phyloP scores from a whole-genome alignment of 805 yeast genomes.

The Teunomyces lycoperdinae region DNA sequence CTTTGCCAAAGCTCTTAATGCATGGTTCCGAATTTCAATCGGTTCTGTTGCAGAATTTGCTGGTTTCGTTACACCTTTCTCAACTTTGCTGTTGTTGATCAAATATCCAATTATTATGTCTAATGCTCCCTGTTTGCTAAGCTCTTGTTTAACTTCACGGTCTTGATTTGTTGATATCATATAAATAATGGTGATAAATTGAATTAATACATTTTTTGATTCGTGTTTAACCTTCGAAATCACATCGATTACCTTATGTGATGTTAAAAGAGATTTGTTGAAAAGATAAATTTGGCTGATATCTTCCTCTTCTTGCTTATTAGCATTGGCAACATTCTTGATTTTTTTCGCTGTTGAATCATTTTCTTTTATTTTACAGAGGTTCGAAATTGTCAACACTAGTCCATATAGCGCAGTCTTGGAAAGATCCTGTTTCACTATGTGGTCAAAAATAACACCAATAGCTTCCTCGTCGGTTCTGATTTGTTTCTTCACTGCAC shows the following conservation, averaged over 20 bases:
- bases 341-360: slow-evolving; percentile 3
- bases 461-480: slow-evolving; percentile 34
- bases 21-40: slow-evolving; percentile 25
- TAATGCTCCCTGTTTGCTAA: slow-evolving; percentile 47
- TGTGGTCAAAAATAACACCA: slow-evolving; percentile 14
- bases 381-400: slow-evolving; percentile 38
- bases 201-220: slow-evolving; percentile 13
- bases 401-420: slow-evolving; percentile 36
- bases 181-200: slow-evolving; percentile 31
- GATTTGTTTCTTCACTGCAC: slow-evolving; percentile 26
- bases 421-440: slow-evolving; percentile 12
- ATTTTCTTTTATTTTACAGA: slow-evolving; percentile 30
- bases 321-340: slow-evolving; percentile 9
- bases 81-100: slow-evolving; percentile 23
- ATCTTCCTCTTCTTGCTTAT: slow-evolving; percentile 18
- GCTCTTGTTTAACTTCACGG: slow-evolving; percentile 25
- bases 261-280: slow-evolving; percentile 24
- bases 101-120: slow-evolving; percentile 39
- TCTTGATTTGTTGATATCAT: slow-evolving; percentile 30
- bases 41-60: slow-evolving; percentile 10
- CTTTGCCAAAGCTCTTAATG: slow-evolving; percentile 43
- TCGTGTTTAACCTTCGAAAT: slow-evolving; percentile 17
- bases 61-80: slow-evolving; percentile 19
- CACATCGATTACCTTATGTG: slow-evolving; percentile 21
- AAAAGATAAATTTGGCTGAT: slow-evolving; percentile 27